phyloP scores from a whole-genome alignment of 139 green algal genomes.

The Chlamydomonas sp. region DNA sequence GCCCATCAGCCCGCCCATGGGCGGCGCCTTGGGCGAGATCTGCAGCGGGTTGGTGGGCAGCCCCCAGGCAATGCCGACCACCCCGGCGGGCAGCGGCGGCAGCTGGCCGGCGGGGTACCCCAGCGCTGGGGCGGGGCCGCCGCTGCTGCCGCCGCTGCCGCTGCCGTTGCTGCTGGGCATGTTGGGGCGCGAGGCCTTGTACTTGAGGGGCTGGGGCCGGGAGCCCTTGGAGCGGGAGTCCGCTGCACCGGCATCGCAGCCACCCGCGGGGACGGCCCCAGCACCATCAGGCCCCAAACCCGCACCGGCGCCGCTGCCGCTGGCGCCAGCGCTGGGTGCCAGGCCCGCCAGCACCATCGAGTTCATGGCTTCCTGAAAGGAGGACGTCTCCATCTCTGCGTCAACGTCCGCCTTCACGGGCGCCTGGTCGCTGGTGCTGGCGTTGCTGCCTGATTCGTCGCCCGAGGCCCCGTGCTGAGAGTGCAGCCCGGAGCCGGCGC shows the following conservation, averaged over 20 bases:
- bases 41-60: conserved; percentile 50
- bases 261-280: background rate
- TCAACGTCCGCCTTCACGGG: conserved; percentile 21
- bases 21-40: conserved; percentile 28
- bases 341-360: background rate
- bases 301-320: background rate
- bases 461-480: conserved; percentile 10
- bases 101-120: conserved; percentile 37
- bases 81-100: conserved; percentile 18
- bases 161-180: background rate
- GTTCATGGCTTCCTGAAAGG: conserved; percentile 1
- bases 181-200: background rate
- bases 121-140: conserved; percentile 13
- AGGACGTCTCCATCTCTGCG: conserved; percentile 33
- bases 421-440: conserved; percentile 32
- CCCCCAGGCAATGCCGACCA: conserved; percentile 40
- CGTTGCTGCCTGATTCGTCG: conserved; percentile 36
- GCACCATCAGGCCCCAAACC: too few relatives aligned
- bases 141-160: conserved; percentile 10
- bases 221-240: background rate
- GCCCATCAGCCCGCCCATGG: background rate
- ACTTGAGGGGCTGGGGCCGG: background rate
- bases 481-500: background rate
- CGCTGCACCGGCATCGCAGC: background rate
- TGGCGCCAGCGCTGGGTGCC: background rate